Conservation (phyloP, 1,284 basidiomycete species). For the Cutaneotrichosporon cyanovorans region DNA sequence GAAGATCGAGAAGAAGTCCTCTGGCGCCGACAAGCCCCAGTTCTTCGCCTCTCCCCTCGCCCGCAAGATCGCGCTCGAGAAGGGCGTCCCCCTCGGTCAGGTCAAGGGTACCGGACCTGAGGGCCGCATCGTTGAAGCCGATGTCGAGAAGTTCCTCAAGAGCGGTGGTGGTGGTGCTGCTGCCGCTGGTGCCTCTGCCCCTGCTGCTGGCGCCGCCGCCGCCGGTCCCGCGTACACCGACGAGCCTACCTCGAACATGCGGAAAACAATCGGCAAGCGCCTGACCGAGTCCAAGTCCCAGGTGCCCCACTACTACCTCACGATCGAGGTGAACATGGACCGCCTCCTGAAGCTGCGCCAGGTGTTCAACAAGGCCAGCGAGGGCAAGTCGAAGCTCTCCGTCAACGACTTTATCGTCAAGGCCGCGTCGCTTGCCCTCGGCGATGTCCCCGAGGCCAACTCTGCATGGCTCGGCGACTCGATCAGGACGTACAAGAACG, state of each 20-base stretch:
- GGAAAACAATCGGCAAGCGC: slow-evolving; percentile 82
- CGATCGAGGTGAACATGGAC: slow-evolving; percentile 88
- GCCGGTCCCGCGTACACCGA: slow-evolving; percentile 71
- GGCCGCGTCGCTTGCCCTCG: slow-evolving; percentile 80
- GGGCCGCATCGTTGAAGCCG: slow-evolving; percentile 80
- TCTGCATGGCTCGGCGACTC: slow-evolving; percentile 95
- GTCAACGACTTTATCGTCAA: slow-evolving; percentile 99
- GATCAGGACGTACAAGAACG: slow-evolving; percentile 94
- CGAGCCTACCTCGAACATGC: slow-evolving; percentile 89
- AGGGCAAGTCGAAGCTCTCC: slow-evolving; percentile 77
- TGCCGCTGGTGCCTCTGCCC: slow-evolving; percentile 42
- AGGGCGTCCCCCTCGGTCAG: slow-evolving; percentile 82
- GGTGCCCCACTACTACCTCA: slow-evolving; percentile 96
- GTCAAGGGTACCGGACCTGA: slow-evolving; percentile 91
- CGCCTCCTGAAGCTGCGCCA: slow-evolving; percentile 88
- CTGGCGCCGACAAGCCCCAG: slow-evolving; percentile 49
- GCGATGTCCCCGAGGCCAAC: slow-evolving; percentile 95
- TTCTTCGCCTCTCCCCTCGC: slow-evolving; percentile 94
- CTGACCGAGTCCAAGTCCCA: slow-evolving; percentile 89
- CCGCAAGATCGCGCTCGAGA: slow-evolving; percentile 92
- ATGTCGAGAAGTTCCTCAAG: slow-evolving; percentile 84
- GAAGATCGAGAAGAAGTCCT: slow-evolving; percentile 2
- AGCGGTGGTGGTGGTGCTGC: slow-evolving; percentile 48
- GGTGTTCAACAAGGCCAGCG: slow-evolving; percentile 84
- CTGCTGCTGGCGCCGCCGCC: slow-evolving; percentile 41